Conservation (phyloP, 345 rosid species). For the Psidium guajava region DNA sequence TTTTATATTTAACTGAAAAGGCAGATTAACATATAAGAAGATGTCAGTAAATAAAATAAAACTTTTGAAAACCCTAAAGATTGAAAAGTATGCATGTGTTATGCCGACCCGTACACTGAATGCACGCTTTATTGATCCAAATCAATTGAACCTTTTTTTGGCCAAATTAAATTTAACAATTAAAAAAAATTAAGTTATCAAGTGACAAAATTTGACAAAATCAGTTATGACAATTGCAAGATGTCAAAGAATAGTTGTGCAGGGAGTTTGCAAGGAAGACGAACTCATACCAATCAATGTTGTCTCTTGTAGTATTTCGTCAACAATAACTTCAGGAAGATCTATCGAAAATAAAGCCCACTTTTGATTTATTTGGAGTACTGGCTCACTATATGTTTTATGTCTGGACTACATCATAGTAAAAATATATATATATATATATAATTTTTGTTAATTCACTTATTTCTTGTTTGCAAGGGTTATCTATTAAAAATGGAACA, state of each 20-base stretch:
- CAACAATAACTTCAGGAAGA: not conserved
- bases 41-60: not conserved
- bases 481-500: not conserved
- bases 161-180: not conserved
- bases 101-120: not conserved
- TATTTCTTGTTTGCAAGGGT: not conserved
- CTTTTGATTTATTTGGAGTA: not conserved
- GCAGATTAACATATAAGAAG: not conserved
- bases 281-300: not conserved
- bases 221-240: not conserved
- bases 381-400: not conserved
- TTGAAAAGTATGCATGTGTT: not conserved
- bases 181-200: not conserved
- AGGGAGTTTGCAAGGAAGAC: not conserved
- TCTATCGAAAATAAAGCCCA: not conserved
- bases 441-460: too few species aligned
- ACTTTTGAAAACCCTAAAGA: not conserved
- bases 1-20: not conserved
- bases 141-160: not conserved
- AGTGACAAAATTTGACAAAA: not conserved
- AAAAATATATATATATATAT: too few species aligned
- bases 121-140: not conserved
- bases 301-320: not conserved
- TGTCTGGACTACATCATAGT: not conserved
- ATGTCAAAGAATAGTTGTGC: not conserved